Base-by-base conservation (phyloP, 1,284 basidiomycete species). In the Trametes hirsuta region DNA sequence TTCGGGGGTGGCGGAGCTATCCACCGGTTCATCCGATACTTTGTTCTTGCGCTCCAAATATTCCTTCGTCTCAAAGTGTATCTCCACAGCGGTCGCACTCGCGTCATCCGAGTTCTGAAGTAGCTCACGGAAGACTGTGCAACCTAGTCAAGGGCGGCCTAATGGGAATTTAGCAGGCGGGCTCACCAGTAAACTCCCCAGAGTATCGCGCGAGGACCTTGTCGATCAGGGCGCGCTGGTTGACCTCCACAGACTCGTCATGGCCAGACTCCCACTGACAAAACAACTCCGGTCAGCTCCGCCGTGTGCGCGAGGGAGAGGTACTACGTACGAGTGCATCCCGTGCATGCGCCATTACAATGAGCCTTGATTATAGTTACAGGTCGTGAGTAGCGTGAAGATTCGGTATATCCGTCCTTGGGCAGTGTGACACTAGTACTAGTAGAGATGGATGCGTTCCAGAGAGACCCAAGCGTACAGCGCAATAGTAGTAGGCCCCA, bases 61-160 rank as follows among this genome's bases (percentile, higher is more conserved):
- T 8, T 69, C 72, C 70, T 85, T 76, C 0, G 92, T 91, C 71
- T 92, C 86, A 66, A 95, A 95, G 61, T 82, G 84, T 66, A 96
- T 93, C 74, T 95, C 91, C 1, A 91, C 93, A 39, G 84, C 78
- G 56, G 83, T 85, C 6, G 95, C 91, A 42, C 87, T 88, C 1
- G 94, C 95, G 76, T 98, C 97, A 72, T 98, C 96, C 14, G 96
- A 96, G 71, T 98, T 98, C 79, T 98, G 83, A 0, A 98, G 79
- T 10, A 98, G 85, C 73, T 98, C 96, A 41, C 96, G 85, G 69
- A 95, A 97, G 47, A 96, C 93, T 84, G 56, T 8, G 56, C 9
- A 14, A 21, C 18, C 4, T 36, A 3, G n/a, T 18, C 37, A 14
- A 12, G 4, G 24, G 11, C 12, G 11, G 24, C 8, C 9, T 11